A percentile compares a stretch with the other conserved stretches of the same genome.
phyloP scores from a whole-genome alignment of 2,329 filamentous ascomycete genomes.

The Fonsecaea erecta region DNA sequence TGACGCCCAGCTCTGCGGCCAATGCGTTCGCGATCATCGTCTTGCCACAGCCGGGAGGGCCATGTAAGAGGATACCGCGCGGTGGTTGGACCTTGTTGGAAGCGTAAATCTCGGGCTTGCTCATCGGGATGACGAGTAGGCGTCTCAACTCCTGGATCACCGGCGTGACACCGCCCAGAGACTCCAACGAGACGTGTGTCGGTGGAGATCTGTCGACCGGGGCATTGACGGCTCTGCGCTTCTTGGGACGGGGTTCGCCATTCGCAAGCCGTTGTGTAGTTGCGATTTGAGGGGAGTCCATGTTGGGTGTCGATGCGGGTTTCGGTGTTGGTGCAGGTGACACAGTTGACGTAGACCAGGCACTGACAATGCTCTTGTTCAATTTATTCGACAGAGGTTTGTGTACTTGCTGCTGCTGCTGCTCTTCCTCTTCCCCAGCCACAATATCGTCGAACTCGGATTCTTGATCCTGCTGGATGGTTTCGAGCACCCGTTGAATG shows the following conservation, averaged over 20 bases:
- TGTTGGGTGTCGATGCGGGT: conserved; percentile 9
- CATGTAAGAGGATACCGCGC: conserved; percentile 77
- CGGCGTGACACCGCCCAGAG: conserved; percentile 76
- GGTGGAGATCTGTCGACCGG: conserved; percentile 68
- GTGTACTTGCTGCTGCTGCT: conserved; percentile 37
- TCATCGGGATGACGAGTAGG: conserved; percentile 73
- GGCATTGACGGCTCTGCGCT: conserved; percentile 60
- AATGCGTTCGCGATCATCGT: conserved; percentile 82
- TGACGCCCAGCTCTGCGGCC: conserved; percentile 73
- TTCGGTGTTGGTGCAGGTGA: conserved; percentile 23
- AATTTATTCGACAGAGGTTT: conserved; percentile 59
- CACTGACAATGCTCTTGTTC: conserved; percentile 67
- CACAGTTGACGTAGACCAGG: conserved; percentile 53
- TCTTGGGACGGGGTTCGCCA: conserved; percentile 70
- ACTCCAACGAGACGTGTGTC: conserved; percentile 68
- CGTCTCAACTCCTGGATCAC: conserved; percentile 72
- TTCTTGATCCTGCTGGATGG: conserved; percentile 67
- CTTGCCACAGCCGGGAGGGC: conserved; percentile 84
- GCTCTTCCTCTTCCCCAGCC: conserved; percentile 39
- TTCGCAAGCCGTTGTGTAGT: conserved; percentile 65
- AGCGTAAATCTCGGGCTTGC: conserved; percentile 68
- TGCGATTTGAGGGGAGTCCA: conserved; percentile 40
- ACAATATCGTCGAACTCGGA: conserved; percentile 55
- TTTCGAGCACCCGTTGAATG: conserved; percentile 78
- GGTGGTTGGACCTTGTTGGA: conserved; percentile 70